Base-by-base conservation (phyloP, 2,329 filamentous ascomycete genomes). In the Xylaria polymorpha region DNA sequence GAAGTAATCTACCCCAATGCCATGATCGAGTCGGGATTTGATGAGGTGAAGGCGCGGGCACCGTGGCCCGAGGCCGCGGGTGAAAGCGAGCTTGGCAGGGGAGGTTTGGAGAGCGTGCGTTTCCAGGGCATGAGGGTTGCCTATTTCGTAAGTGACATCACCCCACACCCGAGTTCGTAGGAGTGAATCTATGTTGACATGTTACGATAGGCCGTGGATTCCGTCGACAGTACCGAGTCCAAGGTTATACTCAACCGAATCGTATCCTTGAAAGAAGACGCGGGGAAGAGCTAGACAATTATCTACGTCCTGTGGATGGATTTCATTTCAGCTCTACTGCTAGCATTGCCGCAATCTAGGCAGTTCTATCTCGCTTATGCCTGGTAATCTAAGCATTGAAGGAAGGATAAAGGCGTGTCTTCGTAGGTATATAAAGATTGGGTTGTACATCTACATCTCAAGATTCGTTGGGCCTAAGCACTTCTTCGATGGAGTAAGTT, bases 81-180 rank as follows among this genome's bases (percentile, higher is more conserved):
- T 12, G 92, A 94, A 79, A 87, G 83, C 69, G 86, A 88, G 73
- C 83, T 86, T 66, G 87, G 86, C 12, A 87, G 86, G 73, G 85
- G 84, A 12, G 91, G 91, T 0, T 88, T 88, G 29, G 92, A 93
- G 81, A 91, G 86, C 64, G 91, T 98, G 7, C 86, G 95, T 57
- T 98, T 98, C 86, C 95, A 98, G 85, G 95, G 90, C 2, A 90
- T 97, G 86, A 87, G 95, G 32, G 92, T 95, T 53, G 95, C 91
- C 10, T 97, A 97, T 79, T 96, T 96, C 82, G 85, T 87, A 69
- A 84, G 85, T 83, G 5, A 7, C 18, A 20, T 12, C 12, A 39
- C 43, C 41, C 22, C 1, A 32, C 43, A 37, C 14, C 51, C n/a
- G 4, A 10, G 29, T 32, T 32, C 15, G 35, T 12, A 37, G 35